Percentiles rank a stretch among this genome's conserved stretches.
phyloP scores from a whole-genome alignment of 2,329 filamentous ascomycete genomes.

The Paecilomyces sp. region DNA sequence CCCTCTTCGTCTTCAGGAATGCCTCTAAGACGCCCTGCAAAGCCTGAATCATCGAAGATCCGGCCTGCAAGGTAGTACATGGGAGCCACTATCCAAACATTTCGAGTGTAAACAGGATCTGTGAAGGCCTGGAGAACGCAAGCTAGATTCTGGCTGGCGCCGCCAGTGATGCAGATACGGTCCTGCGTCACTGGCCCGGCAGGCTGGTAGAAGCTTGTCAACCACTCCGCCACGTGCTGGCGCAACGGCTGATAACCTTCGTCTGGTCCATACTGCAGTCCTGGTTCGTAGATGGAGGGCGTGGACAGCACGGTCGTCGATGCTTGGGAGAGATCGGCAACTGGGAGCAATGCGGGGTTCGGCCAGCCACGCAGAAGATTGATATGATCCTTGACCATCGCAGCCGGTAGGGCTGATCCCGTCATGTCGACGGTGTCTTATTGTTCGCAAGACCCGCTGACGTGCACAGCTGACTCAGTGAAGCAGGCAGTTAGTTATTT shows the following conservation, averaged over 20 bases:
- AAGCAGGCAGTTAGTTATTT: background rate
- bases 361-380: conserved; percentile 43
- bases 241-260: conserved; percentile 65
- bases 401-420: background rate
- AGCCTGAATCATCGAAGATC: conserved; percentile 78
- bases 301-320: conserved; percentile 55
- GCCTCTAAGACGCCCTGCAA: conserved; percentile 58
- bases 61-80: conserved; percentile 77
- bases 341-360: conserved; percentile 57
- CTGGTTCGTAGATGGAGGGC: conserved; percentile 51
- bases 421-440: background rate
- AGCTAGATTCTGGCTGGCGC: conserved; percentile 75
- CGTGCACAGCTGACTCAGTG: background rate
- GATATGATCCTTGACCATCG: conserved; percentile 17
- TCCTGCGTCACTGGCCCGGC: conserved; percentile 39
- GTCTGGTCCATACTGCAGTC: conserved; percentile 75
- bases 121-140: conserved; percentile 72
- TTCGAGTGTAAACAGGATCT: conserved; percentile 66
- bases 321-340: conserved; percentile 53
- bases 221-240: conserved; percentile 61
- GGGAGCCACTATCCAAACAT: conserved; percentile 74
- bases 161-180: conserved; percentile 74
- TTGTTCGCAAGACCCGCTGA: background rate
- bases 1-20: conserved; percentile 74
- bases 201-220: conserved; percentile 55